Percentiles rank a stretch among this genome's conserved stretches.
Evolutionary conservation across 768 basidiomycete genomes (phyloP).

Genomic region (Kwoniella sp.): DNA sequence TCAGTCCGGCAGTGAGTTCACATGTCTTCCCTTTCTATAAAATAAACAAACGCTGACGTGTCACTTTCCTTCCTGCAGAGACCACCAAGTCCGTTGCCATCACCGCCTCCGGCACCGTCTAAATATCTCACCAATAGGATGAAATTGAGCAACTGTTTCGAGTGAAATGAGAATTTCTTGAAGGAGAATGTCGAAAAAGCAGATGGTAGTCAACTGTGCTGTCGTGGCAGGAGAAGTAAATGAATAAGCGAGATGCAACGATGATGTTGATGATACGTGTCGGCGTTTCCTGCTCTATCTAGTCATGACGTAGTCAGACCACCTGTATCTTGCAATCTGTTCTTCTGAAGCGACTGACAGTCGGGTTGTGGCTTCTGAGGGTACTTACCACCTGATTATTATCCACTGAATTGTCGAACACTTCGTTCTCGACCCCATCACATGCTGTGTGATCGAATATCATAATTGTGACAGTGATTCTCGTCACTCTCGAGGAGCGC

Average conservation of each 20-base stretch:
- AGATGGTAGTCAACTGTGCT: background rate
- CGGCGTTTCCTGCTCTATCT: background rate
- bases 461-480: too few relatives aligned
- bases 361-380: too few relatives aligned
- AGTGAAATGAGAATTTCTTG: background rate
- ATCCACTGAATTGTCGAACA: too few relatives aligned
- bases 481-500: too few relatives aligned
- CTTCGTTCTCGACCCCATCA: too few relatives aligned
- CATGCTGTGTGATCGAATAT: too few relatives aligned
- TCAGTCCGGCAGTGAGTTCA: constrained; percentile 37
- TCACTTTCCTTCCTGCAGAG: background rate
- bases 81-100: background rate
- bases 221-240: background rate
- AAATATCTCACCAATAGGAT: background rate
- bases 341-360: too few relatives aligned
- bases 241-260: background rate
- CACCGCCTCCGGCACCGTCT: constrained; percentile 8
- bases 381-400: too few relatives aligned
- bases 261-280: background rate
- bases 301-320: too few relatives aligned
- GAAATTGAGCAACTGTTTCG: background rate
- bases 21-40: background rate
- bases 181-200: background rate
- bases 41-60: background rate
- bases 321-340: too few relatives aligned